Evolutionary conservation across 768 basidiomycete genomes (phyloP), one percentile per base, ranked within the genome.

Genomic region (Lentinula boryana): DNA sequence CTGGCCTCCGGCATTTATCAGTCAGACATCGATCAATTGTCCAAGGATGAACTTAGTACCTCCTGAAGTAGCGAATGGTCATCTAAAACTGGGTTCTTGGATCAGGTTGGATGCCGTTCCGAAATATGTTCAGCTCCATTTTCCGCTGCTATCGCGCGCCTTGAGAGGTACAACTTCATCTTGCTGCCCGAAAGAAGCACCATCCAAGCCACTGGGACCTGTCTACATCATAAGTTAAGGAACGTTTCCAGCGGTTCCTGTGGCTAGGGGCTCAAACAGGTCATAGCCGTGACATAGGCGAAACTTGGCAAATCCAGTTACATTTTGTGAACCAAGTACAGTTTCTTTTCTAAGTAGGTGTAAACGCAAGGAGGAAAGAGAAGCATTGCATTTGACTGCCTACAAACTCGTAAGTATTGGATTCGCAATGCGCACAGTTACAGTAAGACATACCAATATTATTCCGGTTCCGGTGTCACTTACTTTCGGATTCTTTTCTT

Each of bases 401-500:
- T 33, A 38, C 32, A 21, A 33, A 33, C 51, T 6, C 27, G 15
- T 38, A 13, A 53, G 18, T 16, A 33, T 33, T 33, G 10, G 51
- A 43, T 27, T 43, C 33, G 40, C 21, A 55, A 36, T 13, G 32
- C 35, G n/a, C 21, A 21, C 32, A 16, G 10, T 16, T 23, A 13
- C 23, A 52, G 31, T 36, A 7, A 40, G 53, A 54, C 53, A 40
- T 36, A 56, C 55, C 36, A 38, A 38, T 8, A 38, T 38, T 5
- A 32, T 53, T 16, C 21, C 35, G 38, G 51, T 58, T 48, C 44
- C 31, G 44, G 32, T 44, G 43, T 49, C 46, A 43, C 15, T 48
- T 10, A 18, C 43, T 36, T 35, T 32, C 56, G 56, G n/a, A 16
- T 27, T n/a, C 46, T 46, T 58, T 58, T 58, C 44, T 58, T 58